phyloP scores from a whole-genome alignment of 1,284 basidiomycete species.

The Sanghuangporus weigelae region DNA sequence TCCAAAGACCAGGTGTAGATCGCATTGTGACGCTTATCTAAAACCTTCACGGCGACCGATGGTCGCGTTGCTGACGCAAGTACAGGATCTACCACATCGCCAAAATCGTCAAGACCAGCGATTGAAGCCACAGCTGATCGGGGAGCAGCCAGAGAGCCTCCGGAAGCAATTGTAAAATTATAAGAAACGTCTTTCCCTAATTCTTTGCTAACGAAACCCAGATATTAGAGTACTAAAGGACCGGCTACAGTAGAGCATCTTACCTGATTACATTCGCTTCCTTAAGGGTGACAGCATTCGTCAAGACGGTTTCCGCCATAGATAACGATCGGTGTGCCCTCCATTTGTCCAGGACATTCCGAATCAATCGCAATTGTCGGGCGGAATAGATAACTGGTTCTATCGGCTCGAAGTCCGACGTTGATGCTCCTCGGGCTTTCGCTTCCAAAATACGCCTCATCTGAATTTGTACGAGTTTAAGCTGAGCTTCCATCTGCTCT shows the following conservation, averaged over 20 bases:
- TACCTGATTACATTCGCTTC: slow-evolving; percentile 95
- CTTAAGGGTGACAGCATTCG: slow-evolving; percentile 83
- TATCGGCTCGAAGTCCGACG: slow-evolving; percentile 53
- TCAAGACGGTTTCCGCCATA: slow-evolving; percentile 88
- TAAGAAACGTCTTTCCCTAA: slow-evolving; percentile 83
- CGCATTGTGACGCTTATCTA: slow-evolving; percentile 81
- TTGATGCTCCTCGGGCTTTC: slow-evolving; percentile 69
- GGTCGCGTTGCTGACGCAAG: slow-evolving; percentile 72
- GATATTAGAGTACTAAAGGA: not conserved
- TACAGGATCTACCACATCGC: slow-evolving; percentile 82
- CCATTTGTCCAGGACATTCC: slow-evolving; percentile 82
- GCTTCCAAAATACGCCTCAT: slow-evolving; percentile 81
- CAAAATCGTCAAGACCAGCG: slow-evolving; percentile 86
- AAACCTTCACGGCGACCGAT: slow-evolving; percentile 84
- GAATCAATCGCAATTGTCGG: slow-evolving; percentile 74
- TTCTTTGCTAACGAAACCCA: slow-evolving; percentile 55
- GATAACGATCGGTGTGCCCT: slow-evolving; percentile 77
- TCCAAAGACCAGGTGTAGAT: slow-evolving; percentile 91
- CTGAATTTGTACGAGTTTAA: slow-evolving; percentile 74
- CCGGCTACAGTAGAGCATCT: slow-evolving; percentile 12
- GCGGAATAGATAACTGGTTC: slow-evolving; percentile 80
- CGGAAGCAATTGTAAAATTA: slow-evolving; percentile 88
- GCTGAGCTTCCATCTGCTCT: slow-evolving; percentile 85
- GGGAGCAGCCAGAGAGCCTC: slow-evolving; percentile 75
- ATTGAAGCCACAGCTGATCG: slow-evolving; percentile 82